A percentile compares a stretch with the other conserved stretches of the same genome.
These are phyloP conservation scores for Cryptococcus wingfieldii DNA, from an alignment of 1,284 basidiomycete species.

Conservation along the genomic window DNA sequence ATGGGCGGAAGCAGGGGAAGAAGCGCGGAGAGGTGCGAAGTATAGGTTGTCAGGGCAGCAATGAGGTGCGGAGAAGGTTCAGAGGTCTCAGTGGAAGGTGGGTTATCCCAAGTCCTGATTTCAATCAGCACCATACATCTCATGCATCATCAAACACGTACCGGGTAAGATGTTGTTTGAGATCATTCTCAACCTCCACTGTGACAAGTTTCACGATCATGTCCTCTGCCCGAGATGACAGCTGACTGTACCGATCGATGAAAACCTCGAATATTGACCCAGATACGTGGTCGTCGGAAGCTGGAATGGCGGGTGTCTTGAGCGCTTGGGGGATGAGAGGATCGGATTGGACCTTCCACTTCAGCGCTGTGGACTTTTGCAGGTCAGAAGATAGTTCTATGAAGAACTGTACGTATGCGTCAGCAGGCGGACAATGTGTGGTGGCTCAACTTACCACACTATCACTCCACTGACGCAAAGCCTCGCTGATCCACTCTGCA, in stretches of 20 bases:
- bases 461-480: slow-evolving; percentile 76
- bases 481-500: slow-evolving; percentile 63
- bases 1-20: slow-evolving; percentile 58
- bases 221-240: slow-evolving; percentile 71
- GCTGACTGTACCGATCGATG: slow-evolving; percentile 58
- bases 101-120: slow-evolving; percentile 45
- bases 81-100: slow-evolving; percentile 18
- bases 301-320: not conserved
- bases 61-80: slow-evolving; percentile 62
- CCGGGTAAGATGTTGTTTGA: slow-evolving; percentile 65
- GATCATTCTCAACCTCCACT: slow-evolving; percentile 67
- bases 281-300: not conserved
- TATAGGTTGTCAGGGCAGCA: slow-evolving; percentile 65
- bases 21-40: slow-evolving; percentile 65
- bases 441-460: slow-evolving; percentile 62
- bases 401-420: slow-evolving; percentile 63
- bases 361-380: slow-evolving; percentile 41
- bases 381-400: slow-evolving; percentile 80
- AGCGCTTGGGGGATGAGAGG: slow-evolving; percentile 37
- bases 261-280: slow-evolving; percentile 73
- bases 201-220: slow-evolving; percentile 76
- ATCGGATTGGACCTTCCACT: slow-evolving; percentile 29
- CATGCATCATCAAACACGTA: slow-evolving; percentile 15
- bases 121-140: not conserved
- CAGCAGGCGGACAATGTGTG: not conserved